Percentiles rank a stretch among this genome's conserved stretches.
These are phyloP conservation scores for Cubamyces lactineus DNA, from an alignment of 768 basidiomycete species.

Conservation along the genomic window DNA sequence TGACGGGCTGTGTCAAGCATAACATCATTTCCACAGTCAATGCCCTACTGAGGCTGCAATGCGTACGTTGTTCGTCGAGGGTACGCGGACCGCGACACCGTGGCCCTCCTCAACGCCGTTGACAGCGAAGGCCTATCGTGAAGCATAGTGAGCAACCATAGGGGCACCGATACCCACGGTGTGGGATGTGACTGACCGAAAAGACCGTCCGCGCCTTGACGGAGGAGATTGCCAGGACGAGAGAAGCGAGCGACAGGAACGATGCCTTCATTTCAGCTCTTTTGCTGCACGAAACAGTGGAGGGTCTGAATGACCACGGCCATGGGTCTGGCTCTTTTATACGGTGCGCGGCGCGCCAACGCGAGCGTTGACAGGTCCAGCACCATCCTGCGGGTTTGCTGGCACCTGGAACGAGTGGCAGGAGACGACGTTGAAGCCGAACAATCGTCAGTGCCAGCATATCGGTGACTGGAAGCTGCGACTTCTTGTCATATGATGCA, in stretches of 20 bases:
- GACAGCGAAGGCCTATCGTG: constrained; percentile 49
- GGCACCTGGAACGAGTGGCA: too few relatives aligned
- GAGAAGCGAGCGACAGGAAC: constrained; percentile 17
- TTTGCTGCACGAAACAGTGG: not conserved
- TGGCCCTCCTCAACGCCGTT: constrained; percentile 55
- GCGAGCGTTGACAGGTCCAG: not conserved
- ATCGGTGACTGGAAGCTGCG: not conserved
- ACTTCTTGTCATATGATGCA: constrained; percentile 12
- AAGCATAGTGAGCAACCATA: not conserved
- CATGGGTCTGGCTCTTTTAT: constrained; percentile 12
- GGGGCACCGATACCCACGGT: too few relatives aligned
- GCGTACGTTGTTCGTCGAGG: constrained; percentile 50
- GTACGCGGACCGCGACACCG: constrained; percentile 47
- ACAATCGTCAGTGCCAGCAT: not conserved
- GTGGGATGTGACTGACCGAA: constrained; percentile 21
- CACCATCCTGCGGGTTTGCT: not conserved
- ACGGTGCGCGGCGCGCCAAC: not conserved
- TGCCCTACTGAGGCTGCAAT: not conserved
- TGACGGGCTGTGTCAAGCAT: constrained; percentile 48
- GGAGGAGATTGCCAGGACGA: constrained; percentile 24
- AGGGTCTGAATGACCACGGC: not conserved
- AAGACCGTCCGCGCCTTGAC: constrained; percentile 35
- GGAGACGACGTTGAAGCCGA: too few relatives aligned
- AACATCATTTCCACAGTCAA: not conserved
- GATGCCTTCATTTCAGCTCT: constrained; percentile 23